Conservation (phyloP, 2,329 filamentous ascomycete species). For the Monilinia polystroma region DNA sequence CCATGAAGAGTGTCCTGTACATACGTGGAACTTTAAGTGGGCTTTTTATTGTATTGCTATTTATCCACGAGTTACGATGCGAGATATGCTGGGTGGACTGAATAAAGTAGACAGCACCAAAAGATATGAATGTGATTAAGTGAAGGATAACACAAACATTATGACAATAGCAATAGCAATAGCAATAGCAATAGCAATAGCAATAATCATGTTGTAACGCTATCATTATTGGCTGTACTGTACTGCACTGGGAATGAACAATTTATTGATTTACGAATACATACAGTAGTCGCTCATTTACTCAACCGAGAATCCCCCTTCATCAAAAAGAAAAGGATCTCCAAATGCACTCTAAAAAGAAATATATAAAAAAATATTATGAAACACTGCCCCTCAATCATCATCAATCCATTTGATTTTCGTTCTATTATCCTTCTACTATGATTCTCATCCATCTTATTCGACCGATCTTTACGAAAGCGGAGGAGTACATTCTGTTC, state of each 20-base stretch:
- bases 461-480: constrained; percentile 2
- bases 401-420: constrained; percentile 1
- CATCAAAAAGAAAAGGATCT: constrained; percentile 2
- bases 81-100: not conserved
- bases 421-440: not conserved
- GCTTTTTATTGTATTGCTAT: not conserved
- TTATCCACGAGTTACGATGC: not conserved
- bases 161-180: not conserved
- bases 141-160: not conserved
- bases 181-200: too few species aligned
- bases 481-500: constrained; percentile 2
- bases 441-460: constrained; percentile 2
- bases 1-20: not conserved
- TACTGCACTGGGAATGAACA: not conserved
- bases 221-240: not conserved
- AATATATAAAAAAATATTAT: not conserved
- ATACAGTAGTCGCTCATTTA: not conserved
- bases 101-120: not conserved
- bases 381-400: constrained; percentile 18
- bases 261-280: too few species aligned
- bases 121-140: not conserved
- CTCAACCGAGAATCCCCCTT: constrained; percentile 19
- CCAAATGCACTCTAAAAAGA: not conserved
- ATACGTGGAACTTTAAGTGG: constrained; percentile 1
- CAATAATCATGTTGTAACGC: not conserved